Evolutionary conservation across 2,329 filamentous ascomycete genomes (phyloP), one percentile per base, ranked within the genome.

Genomic region (Aspergillus brasiliensis): DNA sequence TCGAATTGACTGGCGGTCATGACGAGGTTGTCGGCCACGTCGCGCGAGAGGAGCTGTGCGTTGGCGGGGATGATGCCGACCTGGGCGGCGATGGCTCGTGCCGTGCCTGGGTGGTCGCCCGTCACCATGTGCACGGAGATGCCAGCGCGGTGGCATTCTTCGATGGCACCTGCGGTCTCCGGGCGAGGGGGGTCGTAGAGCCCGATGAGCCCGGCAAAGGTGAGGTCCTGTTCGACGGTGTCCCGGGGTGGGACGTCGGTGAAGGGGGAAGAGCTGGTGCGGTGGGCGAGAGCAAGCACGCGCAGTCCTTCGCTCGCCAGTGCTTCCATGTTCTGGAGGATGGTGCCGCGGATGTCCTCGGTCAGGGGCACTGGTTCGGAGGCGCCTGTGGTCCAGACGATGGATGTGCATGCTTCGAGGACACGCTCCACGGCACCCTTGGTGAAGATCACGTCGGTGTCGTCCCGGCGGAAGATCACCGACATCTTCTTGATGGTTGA

Each of bases 101-200:
- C 91, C 1, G 91, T 95, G 58, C 89, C 87, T 1, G 88, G 88
- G 71, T 94, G 90, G 68, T 95, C 91, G 59, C 91, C 91, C 21
- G 91, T 95, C 31, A 94, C 83, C 91, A 94, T 93, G 77, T 92
- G 90, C 6, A 93, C 90, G 63, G 84, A 84, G 72, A 93, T 92
- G 52, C 91, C 90, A 25, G 91, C 91, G 48, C 83, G 83, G 57
- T 89, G 85, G 69, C 89, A 92, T 69, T 89, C 84, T 21, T 81
- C 81, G 59, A 93, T 91, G 6, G 90, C 88, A 1, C 82, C 83
- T 21, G 88, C 90, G 0, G 92, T 92, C 77, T 96, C 92, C 2
- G 87, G 85, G 1, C 92, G 90, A 57, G 91, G 92, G 3, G 92
- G 92, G 67, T 96, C 92, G 71, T 95, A 94, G 63, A 96, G 89